Evolutionary conservation across 208 protist genomes (phyloP).

Genomic region (Porcisia hertigi): DNA sequence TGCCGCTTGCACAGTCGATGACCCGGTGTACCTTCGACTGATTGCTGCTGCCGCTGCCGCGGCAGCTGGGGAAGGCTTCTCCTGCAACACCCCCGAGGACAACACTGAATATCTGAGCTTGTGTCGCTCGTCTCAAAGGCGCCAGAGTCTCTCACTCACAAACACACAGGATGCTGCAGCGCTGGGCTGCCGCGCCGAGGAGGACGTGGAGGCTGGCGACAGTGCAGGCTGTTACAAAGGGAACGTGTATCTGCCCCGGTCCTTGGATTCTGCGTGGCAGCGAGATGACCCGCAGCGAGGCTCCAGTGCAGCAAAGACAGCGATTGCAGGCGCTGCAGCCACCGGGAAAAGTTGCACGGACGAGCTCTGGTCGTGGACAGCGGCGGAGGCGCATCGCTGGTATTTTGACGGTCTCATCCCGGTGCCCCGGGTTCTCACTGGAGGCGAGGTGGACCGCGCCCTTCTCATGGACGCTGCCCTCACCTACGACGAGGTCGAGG

Average conservation of each 20-base stretch:
- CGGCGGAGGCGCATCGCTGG: slow-evolving; percentile 27
- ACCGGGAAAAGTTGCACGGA: slow-evolving; percentile 6
- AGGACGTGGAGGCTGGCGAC: background rate
- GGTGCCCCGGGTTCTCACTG: slow-evolving; percentile 19
- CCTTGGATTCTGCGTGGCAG: slow-evolving; percentile 15
- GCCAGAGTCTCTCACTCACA: background rate
- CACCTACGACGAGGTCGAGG: slow-evolving; percentile 27
- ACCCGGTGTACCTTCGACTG: background rate
- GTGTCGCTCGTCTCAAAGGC: background rate
- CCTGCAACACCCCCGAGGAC: background rate
- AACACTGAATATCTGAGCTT: background rate
- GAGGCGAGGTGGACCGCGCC: slow-evolving; percentile 9
- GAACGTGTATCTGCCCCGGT: background rate
- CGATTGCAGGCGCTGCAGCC: background rate
- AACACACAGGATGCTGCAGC: background rate
- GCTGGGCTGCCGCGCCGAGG: background rate
- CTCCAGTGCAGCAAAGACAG: background rate
- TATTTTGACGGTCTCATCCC: slow-evolving; percentile 22
- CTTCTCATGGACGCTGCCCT: slow-evolving; percentile 15
- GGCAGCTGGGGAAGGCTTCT: background rate
- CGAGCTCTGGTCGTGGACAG: slow-evolving; percentile 24
- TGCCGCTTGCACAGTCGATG: slow-evolving; percentile 21
- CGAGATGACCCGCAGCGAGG: slow-evolving; percentile 17
- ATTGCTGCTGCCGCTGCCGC: slow-evolving; percentile 8
- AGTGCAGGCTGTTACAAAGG: background rate